Evolutionary conservation across 768 basidiomycete genomes (phyloP), one percentile per base, ranked within the genome.

Genomic region (Trametes villosa): DNA sequence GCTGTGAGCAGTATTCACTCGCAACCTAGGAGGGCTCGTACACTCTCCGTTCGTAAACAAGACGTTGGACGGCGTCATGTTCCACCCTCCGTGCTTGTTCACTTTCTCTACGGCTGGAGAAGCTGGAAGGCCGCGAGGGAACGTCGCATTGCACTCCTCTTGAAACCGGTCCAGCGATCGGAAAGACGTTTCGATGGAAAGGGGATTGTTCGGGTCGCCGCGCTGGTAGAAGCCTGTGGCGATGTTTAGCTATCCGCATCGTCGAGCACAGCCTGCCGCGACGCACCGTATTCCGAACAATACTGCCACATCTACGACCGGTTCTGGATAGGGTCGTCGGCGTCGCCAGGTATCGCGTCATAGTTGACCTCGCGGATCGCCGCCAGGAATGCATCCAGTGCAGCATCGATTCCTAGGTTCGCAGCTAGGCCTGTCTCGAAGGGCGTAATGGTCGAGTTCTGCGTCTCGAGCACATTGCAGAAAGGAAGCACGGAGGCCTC

Each of bases 291-390:
- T 67, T 83, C 80, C 0, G 81, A 81, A 53, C 80, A 82, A 59
- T 81, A 82, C 61, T 83, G 81, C 74, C 81, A 75, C 80, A 81
- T 82, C 81, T 81, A 83, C 9, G 80, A 81, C 44, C 65, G 67
- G 54, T 81, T 81, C 50, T 68, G 63, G 0, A 78, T 77, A 1
- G 80, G 79, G 65, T 81, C 80, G 58, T 80, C 78, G 0, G 74
- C 54, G 40, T 66, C 67, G 12, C 76, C 74, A 0, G 77, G 75
- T 33, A 82, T 77, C 17, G 80, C 74, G 60, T 78, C 78, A 60
- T 81, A 82, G 61, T 82, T 77, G 12, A 81, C 64, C 59, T 82
- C 79, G 29, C 71, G 74, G 20, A 83, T 66, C 0, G 78, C 81
- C 3, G 70, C 70, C 18, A 81, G 60, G 60, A 82, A 83, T 0